Conservation (phyloP, 1,139 yeast species). For the Pichia norvegensis region DNA sequence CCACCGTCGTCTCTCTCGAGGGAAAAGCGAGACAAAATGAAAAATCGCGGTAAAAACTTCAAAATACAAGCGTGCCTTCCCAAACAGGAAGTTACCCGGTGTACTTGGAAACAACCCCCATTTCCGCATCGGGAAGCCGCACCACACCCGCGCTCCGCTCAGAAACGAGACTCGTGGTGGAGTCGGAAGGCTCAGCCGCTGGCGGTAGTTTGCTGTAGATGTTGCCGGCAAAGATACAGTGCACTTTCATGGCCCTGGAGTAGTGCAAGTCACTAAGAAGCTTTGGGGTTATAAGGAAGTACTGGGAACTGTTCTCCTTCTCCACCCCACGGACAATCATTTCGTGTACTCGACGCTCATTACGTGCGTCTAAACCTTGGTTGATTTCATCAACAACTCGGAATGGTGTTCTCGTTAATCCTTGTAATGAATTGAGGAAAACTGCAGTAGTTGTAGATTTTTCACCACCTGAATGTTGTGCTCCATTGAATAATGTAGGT, state of each 20-base stretch:
- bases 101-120: conserved; percentile 24
- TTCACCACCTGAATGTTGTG: conserved; percentile 96
- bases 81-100: conserved; percentile 1
- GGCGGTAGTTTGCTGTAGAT: background rate
- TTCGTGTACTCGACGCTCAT: conserved; percentile 81
- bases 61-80: background rate
- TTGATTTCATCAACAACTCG: conserved; percentile 96
- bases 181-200: background rate
- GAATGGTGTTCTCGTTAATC: conserved; percentile 84
- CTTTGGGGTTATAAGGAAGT: conserved; percentile 90
- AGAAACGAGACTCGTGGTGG: too few relatives aligned
- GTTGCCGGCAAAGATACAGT: conserved; percentile 72
- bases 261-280: conserved; percentile 71
- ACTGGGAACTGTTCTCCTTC: conserved; percentile 45
- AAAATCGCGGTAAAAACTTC: background rate
- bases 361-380: conserved; percentile 96
- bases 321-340: conserved; percentile 85
- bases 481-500: conserved; percentile 65
- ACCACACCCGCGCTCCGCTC: conserved; percentile 23
- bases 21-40: background rate
- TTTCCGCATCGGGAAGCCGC: conserved; percentile 19
- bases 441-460: conserved; percentile 91
- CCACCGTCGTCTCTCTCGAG: background rate
- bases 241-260: conserved; percentile 76
- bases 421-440: conserved; percentile 85